These are phyloP conservation scores for Hansenula sp. DNA, from an alignment of 1,139 yeast species.

Conservation along the genomic window DNA sequence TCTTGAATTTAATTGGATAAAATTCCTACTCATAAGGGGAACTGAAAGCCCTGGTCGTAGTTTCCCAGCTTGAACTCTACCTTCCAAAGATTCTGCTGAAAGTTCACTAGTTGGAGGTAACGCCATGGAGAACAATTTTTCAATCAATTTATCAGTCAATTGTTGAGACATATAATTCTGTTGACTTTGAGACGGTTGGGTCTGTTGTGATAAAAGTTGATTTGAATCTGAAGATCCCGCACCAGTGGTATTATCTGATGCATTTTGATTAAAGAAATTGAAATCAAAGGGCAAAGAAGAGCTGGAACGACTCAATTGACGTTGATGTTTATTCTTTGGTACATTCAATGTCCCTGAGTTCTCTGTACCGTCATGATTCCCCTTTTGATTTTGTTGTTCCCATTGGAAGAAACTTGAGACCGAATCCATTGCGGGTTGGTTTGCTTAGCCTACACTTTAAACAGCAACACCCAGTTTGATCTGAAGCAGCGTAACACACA, in stretches of 20 bases:
- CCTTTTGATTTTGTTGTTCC: slow-evolving; percentile 1
- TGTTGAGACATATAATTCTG: slow-evolving; percentile 24
- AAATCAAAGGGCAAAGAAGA: neutral
- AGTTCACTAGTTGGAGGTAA: slow-evolving; percentile 56
- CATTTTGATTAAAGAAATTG: slow-evolving; percentile 1
- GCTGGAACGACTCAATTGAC: neutral
- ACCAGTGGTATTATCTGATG: neutral
- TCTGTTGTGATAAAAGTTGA: neutral
- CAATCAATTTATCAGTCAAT: slow-evolving; percentile 67
- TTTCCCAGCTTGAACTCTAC: slow-evolving; percentile 55
- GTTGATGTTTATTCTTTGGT: neutral
- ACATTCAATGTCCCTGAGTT: too few species aligned
- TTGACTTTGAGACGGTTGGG: neutral
- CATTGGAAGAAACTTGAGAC: slow-evolving; percentile 6
- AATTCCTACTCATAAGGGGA: slow-evolving; percentile 65
- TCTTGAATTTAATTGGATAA: slow-evolving; percentile 62
- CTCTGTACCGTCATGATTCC: neutral
- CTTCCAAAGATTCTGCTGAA: slow-evolving; percentile 34
- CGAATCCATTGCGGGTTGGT: slow-evolving; percentile 5
- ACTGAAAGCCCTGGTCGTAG: slow-evolving; percentile 68
- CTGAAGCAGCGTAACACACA: too few species aligned
- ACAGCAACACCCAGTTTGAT: too few species aligned
- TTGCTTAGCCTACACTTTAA: too few species aligned
- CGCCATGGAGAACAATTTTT: slow-evolving; percentile 64
- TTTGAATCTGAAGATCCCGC: too few species aligned